Base-by-base conservation (phyloP, 305 asterid genomes). In the Solanum hybrid region DNA sequence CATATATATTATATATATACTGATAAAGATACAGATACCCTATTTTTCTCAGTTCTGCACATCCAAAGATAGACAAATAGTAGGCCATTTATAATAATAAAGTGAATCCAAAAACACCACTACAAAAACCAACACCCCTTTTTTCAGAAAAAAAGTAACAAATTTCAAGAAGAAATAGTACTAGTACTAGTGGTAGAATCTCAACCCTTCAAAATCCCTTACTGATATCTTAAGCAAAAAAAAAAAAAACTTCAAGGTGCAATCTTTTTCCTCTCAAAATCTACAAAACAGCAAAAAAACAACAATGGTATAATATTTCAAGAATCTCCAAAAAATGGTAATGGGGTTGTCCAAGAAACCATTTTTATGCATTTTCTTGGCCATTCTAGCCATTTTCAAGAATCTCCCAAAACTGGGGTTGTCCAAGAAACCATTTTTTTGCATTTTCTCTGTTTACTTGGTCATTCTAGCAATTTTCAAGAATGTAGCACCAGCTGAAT, bases 271-370 rank as follows among this genome's bases (percentile, higher is more conserved):
- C 91, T 90, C 86, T 78, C 91, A 89, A 78, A 89, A 87, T 88
- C 86, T 88, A 89, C 89, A 90, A 91, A 93, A 89, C 66, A 38
- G 35, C 66, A 24, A 73, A 75, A 37, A 24, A 27, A 35, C 10
- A 37, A n/a, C 26, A 10, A 37, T 94, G 95, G 90, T 91, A 92
- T 95, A 92, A 91, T 90, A 40, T 91, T 90, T 89, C 91, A 94
- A 91, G 90, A 92, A 76, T 87, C 90, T 51, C 14, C 32, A 75
- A 26, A 71, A 89, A 92, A 93, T 24, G 76, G 8, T 69, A 93
- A 95, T 95, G 96, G 93, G 92, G 89, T 87, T 89, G 76, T 91
- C 92, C 89, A 90, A 87, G 72, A 93, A 89, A 24, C 94, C 93
- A 73, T 73, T 29, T 92, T 92, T 79, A 75, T 91, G 89, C 90